Evolutionary conservation across 176 grass and related monocot genomes (phyloP), one percentile per base, ranked within the genome.

Genomic region (Chloris gayana): DNA sequence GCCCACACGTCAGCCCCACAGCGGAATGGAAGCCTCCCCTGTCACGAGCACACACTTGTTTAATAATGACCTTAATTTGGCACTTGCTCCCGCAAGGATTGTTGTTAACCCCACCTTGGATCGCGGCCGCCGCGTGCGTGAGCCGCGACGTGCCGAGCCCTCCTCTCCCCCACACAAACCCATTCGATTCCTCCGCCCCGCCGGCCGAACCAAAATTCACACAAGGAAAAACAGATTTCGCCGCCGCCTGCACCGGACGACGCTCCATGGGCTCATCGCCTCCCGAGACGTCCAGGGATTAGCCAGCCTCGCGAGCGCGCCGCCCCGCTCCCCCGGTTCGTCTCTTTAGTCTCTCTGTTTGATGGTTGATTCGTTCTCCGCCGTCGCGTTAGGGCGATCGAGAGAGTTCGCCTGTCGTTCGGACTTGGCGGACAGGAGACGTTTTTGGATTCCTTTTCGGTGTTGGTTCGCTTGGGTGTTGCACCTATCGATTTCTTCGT

Each of bases 101-200:
- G 25, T 57, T 69, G 64, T 34, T 84, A 69, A 69, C 35, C 54
- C 74, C 49, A 73, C 81, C 69, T 53, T 73, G 70, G 81, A 75
- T 84, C 86, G 69, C 81, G 75, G 81, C 81, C 74, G 60, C 62
- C 30, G 25, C 73, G 51, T n/a, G n/a, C n/a, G n/a, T n/a, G n/a
- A n/a, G n/a, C n/a, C 30, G 25, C 73, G 51, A 72, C 79, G 85
- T 72, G 74, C 54, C 69, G 60, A 62, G 53, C 65, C 30, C 27
- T 25, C 24, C 42, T 34, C 41, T 14, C 18, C 25, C 42, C 34
- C 24, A 15, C 10, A 14, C 35, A 17, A 8, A 14, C 63, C 41
- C 53, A 56, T 63, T 84, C 86, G 76, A 70, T 80, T 26, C 63
- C 76, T 80, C 73, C 71, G 39, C 63, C 38, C 17, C 18, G 62